Evolutionary conservation across 495 filamentous ascomycete species (phyloP).

Genomic region (Neurospora pannonica): DNA sequence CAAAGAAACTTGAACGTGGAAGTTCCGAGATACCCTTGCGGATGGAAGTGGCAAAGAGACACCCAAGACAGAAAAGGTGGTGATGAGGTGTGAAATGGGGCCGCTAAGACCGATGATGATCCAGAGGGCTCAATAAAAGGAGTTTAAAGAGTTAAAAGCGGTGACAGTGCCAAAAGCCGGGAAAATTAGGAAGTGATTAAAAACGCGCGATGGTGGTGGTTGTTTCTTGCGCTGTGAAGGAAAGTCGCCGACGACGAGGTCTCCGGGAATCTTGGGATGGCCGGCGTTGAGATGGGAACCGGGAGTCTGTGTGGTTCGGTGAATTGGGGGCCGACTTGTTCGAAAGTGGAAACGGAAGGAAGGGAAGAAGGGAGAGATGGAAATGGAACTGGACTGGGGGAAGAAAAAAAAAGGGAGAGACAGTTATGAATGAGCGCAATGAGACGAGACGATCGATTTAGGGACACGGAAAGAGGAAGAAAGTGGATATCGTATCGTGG

Average conservation of each 20-base stretch:
- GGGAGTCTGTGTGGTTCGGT: background rate
- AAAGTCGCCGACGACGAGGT: background rate
- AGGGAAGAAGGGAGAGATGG: constrained; percentile 1
- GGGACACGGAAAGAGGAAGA: background rate
- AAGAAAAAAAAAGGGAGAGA: background rate
- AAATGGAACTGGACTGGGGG: constrained; percentile 7
- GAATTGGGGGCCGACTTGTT: background rate
- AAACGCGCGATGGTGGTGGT: background rate
- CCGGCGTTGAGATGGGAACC: background rate
- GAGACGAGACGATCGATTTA: background rate
- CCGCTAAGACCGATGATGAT: background rate
- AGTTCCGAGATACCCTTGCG: background rate
- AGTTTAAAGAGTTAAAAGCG: background rate
- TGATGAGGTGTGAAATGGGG: background rate
- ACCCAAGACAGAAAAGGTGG: background rate
- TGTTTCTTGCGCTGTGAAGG: background rate
- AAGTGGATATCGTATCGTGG: background rate
- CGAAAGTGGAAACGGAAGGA: constrained; percentile 1
- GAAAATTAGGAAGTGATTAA: background rate
- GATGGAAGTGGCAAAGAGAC: background rate
- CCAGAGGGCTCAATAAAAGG: background rate
- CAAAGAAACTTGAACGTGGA: background rate
- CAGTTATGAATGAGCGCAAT: background rate
- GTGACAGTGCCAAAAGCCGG: background rate
- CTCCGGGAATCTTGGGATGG: background rate